A percentile compares a stretch with the other conserved stretches of the same genome.
Conservation (phyloP, 208 protist species). For the Blechomonas ayalai region DNA sequence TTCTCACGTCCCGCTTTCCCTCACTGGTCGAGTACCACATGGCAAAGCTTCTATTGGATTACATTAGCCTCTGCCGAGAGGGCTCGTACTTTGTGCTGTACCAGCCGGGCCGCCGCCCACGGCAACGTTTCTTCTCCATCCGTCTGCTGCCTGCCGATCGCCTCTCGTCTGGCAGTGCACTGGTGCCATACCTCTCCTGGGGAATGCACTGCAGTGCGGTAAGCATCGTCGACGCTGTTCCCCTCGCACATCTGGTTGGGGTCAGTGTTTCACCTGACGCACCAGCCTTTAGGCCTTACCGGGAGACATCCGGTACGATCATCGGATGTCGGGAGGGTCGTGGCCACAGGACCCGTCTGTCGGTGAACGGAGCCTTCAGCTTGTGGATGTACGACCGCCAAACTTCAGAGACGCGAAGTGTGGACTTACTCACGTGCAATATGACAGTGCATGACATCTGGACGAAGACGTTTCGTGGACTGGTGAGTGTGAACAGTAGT, state of each 20-base stretch:
- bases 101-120: slow-evolving; percentile 29
- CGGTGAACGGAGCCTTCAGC: slow-evolving; percentile 50
- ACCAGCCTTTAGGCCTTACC: slow-evolving; percentile 42
- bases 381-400: slow-evolving; percentile 61
- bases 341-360: slow-evolving; percentile 46
- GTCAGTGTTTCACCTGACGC: slow-evolving; percentile 34
- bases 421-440: slow-evolving; percentile 67
- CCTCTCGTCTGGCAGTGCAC: slow-evolving; percentile 8
- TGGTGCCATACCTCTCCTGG: slow-evolving; percentile 42
- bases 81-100: slow-evolving; percentile 80
- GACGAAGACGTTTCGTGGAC: slow-evolving; percentile 58
- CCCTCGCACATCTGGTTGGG: slow-evolving; percentile 56
- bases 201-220: slow-evolving; percentile 48
- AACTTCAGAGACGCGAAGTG: slow-evolving; percentile 16
- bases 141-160: slow-evolving; percentile 49
- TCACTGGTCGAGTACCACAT: slow-evolving; percentile 82
- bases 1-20: slow-evolving; percentile 41
- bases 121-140: slow-evolving; percentile 70
- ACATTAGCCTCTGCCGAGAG: slow-evolving; percentile 43
- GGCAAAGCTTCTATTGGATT: slow-evolving; percentile 67
- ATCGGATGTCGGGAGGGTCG: slow-evolving; percentile 49
- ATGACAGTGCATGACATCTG: slow-evolving; percentile 66
- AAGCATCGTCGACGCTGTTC: slow-evolving; percentile 39
- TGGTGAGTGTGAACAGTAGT: slow-evolving; percentile 78
- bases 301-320: slow-evolving; percentile 32